Percentiles rank a stretch among this genome's conserved stretches.
Evolutionary conservation across 805 yeast species (phyloP).

Genomic region (Wickerhamomyces canadensis): DNA sequence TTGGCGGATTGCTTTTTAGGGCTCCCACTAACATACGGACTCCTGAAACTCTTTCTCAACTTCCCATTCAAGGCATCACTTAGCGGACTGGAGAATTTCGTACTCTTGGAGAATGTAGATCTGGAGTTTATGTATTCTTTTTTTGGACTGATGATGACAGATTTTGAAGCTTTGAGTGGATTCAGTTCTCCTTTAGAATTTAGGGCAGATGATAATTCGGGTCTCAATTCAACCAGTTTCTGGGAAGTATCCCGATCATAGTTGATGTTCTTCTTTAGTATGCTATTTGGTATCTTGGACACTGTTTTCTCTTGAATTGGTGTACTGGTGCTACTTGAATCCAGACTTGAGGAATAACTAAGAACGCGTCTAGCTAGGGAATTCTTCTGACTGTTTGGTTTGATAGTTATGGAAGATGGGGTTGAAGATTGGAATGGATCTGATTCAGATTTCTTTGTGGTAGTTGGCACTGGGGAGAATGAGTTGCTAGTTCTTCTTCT

Average conservation of each 20-base stretch:
- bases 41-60: conserved; percentile 5
- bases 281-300: conserved; percentile 15
- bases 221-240: conserved; percentile 13
- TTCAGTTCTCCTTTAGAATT: conserved; percentile 24
- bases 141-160: conserved; percentile 32
- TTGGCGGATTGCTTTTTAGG: conserved; percentile 9
- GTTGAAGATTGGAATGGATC: neutral
- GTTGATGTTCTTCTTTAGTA: conserved; percentile 19
- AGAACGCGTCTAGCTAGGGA: conserved; percentile 6
- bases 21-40: conserved; percentile 17
- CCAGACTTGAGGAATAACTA: conserved; percentile 1
- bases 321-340: neutral
- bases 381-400: conserved; percentile 3
- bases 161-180: conserved; percentile 27
- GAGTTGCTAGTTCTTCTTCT: neutral
- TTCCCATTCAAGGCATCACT: conserved; percentile 20
- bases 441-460: conserved; percentile 5
- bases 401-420: conserved; percentile 4
- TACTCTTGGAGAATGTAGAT: conserved; percentile 3
- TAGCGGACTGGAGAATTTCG: conserved; percentile 19
- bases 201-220: conserved; percentile 19
- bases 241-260: conserved; percentile 17
- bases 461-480: conserved; percentile 13
- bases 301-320: conserved; percentile 2
- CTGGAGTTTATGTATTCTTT: conserved; percentile 16